Conservation (phyloP, 2,329 filamentous ascomycete species). For the Parastagonospora nodorum region DNA sequence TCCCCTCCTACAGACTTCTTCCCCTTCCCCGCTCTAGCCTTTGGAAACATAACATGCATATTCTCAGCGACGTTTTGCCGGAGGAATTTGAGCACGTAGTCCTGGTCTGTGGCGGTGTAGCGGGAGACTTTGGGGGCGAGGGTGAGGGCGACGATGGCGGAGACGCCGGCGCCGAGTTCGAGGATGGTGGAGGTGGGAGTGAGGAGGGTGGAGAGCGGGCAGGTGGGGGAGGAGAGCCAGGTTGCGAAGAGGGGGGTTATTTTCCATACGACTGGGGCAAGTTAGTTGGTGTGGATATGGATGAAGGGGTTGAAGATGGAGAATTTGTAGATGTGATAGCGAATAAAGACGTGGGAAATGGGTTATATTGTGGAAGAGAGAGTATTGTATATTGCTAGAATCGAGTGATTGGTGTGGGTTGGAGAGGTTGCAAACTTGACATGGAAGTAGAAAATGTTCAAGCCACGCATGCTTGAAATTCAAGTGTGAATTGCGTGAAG, state of each 20-base stretch:
- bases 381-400: no score
- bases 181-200: slow-evolving; percentile 64
- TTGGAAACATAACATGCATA: slow-evolving; percentile 14
- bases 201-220: slow-evolving; percentile 68
- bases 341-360: no score
- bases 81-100: slow-evolving; percentile 80
- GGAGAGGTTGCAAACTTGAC: no score
- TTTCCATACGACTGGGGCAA: slow-evolving; percentile 77
- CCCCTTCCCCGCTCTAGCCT: slow-evolving; percentile 11
- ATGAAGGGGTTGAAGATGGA: not conserved
- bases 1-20: slow-evolving; percentile 1
- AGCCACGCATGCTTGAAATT: no score
- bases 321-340: not conserved
- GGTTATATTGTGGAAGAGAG: no score
- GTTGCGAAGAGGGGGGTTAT: slow-evolving; percentile 81
- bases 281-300: not conserved
- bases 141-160: slow-evolving; percentile 75
- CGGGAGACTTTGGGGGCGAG: slow-evolving; percentile 64
- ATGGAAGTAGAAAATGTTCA: no score
- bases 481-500: no score
- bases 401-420: no score
- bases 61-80: slow-evolving; percentile 76
- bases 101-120: slow-evolving; percentile 86
- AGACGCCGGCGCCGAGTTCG: slow-evolving; percentile 88
- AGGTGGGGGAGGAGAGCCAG: slow-evolving; percentile 71